Conservation (phyloP, 768 basidiomycete genomes). For the Boletellus sp. region DNA sequence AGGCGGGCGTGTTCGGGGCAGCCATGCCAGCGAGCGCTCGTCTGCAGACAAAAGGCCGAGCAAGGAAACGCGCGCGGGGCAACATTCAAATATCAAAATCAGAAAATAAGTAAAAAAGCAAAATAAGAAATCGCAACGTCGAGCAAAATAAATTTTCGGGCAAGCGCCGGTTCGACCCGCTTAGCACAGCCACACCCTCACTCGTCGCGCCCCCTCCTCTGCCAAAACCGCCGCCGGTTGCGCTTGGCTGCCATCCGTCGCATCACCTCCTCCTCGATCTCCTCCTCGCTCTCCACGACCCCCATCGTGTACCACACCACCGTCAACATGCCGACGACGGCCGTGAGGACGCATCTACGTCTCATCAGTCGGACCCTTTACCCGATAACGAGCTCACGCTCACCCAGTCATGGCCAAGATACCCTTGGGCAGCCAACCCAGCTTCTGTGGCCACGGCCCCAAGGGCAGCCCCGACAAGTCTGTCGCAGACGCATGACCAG, state of each 20-base stretch:
- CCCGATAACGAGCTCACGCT: constrained; percentile 18
- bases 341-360: constrained; percentile 74
- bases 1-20: constrained; percentile 54
- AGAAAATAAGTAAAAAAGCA: no score
- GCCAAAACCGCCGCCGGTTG: constrained; percentile 45
- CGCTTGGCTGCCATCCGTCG: constrained; percentile 56
- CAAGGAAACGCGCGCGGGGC: constrained; percentile 24
- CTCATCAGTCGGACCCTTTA: constrained; percentile 1
- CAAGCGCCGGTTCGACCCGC: no score
- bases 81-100: constrained; percentile 29
- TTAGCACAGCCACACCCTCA: no score
- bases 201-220: no score
- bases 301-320: constrained; percentile 87
- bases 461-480: constrained; percentile 62
- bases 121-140: no score
- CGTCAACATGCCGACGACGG: constrained; percentile 74
- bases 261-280: constrained; percentile 71
- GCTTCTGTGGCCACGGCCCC: constrained; percentile 70
- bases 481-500: constrained; percentile 65
- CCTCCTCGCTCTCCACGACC: constrained; percentile 69
- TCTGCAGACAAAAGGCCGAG: constrained; percentile 20
- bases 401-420: constrained; percentile 75
- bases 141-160: no score
- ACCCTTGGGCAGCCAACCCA: constrained; percentile 71
- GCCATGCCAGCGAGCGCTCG: constrained; percentile 43